These are phyloP conservation scores for Tolypocladium sp. DNA, from an alignment of 2,329 filamentous ascomycete genomes.

Conservation along the genomic window DNA sequence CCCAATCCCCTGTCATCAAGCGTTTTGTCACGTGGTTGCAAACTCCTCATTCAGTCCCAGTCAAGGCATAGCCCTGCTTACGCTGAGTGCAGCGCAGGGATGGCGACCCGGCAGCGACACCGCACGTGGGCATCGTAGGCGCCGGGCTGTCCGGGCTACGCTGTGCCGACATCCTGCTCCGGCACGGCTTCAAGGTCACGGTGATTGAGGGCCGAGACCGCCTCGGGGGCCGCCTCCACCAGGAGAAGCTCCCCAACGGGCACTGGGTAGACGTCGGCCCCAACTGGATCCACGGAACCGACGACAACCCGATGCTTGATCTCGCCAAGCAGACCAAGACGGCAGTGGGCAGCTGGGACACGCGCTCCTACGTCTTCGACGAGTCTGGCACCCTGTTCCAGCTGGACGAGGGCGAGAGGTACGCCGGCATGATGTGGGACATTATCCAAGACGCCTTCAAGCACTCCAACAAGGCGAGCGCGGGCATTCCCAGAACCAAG, in stretches of 20 bases:
- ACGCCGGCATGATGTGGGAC: conserved; percentile 53
- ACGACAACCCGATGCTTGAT: conserved; percentile 60
- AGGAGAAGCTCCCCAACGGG: conserved; percentile 38
- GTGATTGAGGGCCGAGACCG: conserved; percentile 60
- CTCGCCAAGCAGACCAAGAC: conserved; percentile 55
- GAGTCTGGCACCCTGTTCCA: conserved; percentile 44
- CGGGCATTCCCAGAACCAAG: conserved; percentile 33
- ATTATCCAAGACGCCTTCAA: conserved; percentile 60
- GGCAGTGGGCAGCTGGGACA: conserved; percentile 36
- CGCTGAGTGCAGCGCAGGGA: conserved; percentile 10
- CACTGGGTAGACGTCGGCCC: conserved; percentile 52
- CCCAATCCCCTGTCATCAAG: not conserved
- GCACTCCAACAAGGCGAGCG: conserved; percentile 48
- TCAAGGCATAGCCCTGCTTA: conserved; percentile 10
- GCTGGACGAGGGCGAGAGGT: conserved; percentile 32
- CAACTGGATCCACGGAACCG: conserved; percentile 75
- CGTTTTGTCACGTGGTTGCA: not conserved
- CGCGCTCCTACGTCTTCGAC: conserved; percentile 45
- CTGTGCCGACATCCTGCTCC: conserved; percentile 58
- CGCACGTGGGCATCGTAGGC: conserved; percentile 58
- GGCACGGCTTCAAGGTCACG: conserved; percentile 57
- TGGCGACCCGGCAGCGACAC: conserved; percentile 17
- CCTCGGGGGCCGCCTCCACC: conserved; percentile 55
- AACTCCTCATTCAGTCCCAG: not conserved
- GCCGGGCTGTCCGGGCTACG: conserved; percentile 63